A percentile compares a stretch with the other conserved stretches of the same genome.
phyloP scores from a whole-genome alignment of 306 rosid species.

The Hippophae tibetana region DNA sequence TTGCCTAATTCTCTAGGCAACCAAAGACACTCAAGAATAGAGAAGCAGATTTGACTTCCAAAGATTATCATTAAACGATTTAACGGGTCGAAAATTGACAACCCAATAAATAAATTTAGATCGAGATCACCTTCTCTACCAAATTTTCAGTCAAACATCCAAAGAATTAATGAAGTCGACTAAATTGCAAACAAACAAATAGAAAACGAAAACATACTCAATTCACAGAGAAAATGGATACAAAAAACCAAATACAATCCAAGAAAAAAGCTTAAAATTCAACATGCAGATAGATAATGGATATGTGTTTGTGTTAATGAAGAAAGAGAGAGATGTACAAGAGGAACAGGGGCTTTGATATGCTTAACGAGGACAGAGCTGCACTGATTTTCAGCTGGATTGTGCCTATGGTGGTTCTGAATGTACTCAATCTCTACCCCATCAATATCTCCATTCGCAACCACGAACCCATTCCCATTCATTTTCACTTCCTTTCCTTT shows the following conservation, averaged over 20 bases:
- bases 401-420: constrained; percentile 57
- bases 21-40: background rate
- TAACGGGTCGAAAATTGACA: background rate
- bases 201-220: background rate
- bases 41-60: background rate
- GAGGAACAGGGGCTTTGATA: constrained; percentile 76
- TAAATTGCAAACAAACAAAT: background rate
- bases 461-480: constrained; percentile 37
- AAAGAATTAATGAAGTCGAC: background rate
- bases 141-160: constrained; percentile 11
- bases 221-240: background rate
- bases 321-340: constrained; percentile 28
- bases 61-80: constrained; percentile 1
- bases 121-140: constrained; percentile 6
- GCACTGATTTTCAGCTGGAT: constrained; percentile 57
- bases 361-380: constrained; percentile 68
- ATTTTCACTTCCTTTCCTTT: constrained; percentile 10
- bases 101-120: background rate
- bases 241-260: background rate
- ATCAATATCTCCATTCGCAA: constrained; percentile 35
- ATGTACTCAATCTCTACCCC: constrained; percentile 53
- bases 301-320: background rate
- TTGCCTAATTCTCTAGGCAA: constrained; percentile 3
- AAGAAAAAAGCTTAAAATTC: background rate
- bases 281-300: constrained; percentile 7